Base-by-base conservation (phyloP, 2,329 filamentous ascomycete genomes). In the Macrophomina phaseolina region DNA sequence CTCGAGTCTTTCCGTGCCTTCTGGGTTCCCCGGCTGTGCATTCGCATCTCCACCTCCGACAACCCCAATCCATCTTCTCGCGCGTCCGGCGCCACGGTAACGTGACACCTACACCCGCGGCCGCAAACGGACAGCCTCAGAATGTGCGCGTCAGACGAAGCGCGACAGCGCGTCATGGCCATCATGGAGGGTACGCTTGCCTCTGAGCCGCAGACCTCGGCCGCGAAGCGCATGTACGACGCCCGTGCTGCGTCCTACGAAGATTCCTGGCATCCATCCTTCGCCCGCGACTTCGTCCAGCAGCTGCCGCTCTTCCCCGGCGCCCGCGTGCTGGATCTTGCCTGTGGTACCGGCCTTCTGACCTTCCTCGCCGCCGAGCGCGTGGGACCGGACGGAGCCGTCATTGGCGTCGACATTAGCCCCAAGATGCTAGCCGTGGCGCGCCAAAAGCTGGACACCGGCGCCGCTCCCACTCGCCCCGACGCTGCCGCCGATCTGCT, bases 301-400 rank as follows among this genome's bases (percentile, higher is more conserved):
- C 68, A 74, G 36, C 34, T 78, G 18, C 62, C 72, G 16, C 70
- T 78, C 38, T 65, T 71, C n/a, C 71, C 76, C 12, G 80, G 80
- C 32, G 76, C 81, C 61, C 67, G 76, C 28, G 70, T 83, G n/a
- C 76, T 83, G 12, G 81, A 83, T 64, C 73, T 83, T 16, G 81
- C 81, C 5, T 82, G 80, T 67, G 81, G 81, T 4, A 83, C 81
- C 5, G 82, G 81, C 5, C 75, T 83, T 0, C 72, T 82, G 16
- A 78, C 76, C 1, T 77, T 81, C 68, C 73, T 76, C 7, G 78
- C 77, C 40, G 74, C 77, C 9, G 71, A 79, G n/a, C 73, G 70
- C 5, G 78, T 82, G 5, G 80, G 80, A 0, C 67, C 75, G 11
- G 66, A 69, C 7, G 81, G 81, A 9, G 63, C 68, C 7, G 78